Percentiles rank a stretch among this genome's conserved stretches.
Evolutionary conservation across 139 green algal species (phyloP).

Genomic region (Medakamo hakoo): DNA sequence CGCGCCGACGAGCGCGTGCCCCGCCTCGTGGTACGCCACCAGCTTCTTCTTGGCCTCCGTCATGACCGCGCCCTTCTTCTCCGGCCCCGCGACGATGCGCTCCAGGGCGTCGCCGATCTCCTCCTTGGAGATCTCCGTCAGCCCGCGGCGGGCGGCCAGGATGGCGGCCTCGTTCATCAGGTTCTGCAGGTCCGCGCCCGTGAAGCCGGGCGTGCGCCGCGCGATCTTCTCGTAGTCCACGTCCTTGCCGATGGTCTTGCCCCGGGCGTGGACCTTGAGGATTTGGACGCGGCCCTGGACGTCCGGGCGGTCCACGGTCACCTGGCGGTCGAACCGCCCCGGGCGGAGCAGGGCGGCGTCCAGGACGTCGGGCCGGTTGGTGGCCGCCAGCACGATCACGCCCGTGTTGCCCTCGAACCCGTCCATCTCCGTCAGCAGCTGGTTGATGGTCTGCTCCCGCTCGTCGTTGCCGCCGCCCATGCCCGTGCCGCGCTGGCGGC

Average conservation of each 20-base stretch:
- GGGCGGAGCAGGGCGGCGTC: slow-evolving; percentile 93
- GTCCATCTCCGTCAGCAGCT: slow-evolving; percentile 96
- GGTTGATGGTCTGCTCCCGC: slow-evolving; percentile 98
- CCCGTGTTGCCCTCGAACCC: slow-evolving; percentile 86
- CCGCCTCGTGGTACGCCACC: slow-evolving; percentile 95
- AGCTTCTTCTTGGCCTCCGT: slow-evolving; percentile 88
- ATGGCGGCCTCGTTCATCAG: slow-evolving; percentile 99
- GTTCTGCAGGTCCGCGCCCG: slow-evolving; percentile 93
- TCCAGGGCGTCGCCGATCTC: slow-evolving; percentile 98
- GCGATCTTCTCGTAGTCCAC: slow-evolving; percentile 95
- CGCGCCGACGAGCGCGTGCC: slow-evolving; percentile 84
- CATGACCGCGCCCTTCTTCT: slow-evolving; percentile 97
- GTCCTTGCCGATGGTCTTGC: slow-evolving; percentile 94
- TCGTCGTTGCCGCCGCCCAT: slow-evolving; percentile 98
- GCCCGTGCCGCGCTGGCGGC: slow-evolving; percentile 82
- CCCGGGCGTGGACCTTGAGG: slow-evolving; percentile 83
- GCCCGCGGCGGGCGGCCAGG: slow-evolving; percentile 76
- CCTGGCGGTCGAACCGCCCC: slow-evolving; percentile 92
- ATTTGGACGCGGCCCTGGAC: slow-evolving; percentile 82
- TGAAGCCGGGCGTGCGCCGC: slow-evolving; percentile 77
- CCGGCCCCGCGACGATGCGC: slow-evolving; percentile 93
- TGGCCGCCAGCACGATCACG: slow-evolving; percentile 72
- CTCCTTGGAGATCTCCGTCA: slow-evolving; percentile 98
- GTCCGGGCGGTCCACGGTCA: slow-evolving; percentile 85
- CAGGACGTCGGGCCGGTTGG: slow-evolving; percentile 95